Evolutionary conservation across 768 basidiomycete genomes (phyloP).

Genomic region (Aureoboletus auriporus): DNA sequence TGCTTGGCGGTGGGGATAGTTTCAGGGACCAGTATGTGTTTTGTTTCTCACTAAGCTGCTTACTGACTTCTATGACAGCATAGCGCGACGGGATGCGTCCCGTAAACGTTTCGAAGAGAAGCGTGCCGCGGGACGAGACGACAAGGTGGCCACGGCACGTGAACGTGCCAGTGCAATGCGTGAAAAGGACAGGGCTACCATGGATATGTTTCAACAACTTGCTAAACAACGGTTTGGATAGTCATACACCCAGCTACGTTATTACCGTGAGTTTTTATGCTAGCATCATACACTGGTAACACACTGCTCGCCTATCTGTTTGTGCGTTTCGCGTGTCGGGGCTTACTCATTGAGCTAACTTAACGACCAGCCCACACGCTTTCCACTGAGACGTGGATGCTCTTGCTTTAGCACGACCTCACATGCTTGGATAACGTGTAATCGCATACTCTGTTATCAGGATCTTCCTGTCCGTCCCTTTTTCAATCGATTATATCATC

Average conservation of each 20-base stretch:
- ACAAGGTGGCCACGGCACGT: constrained; percentile 45
- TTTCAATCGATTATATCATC: no score
- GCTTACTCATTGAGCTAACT: neutral
- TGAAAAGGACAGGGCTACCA: constrained; percentile 86
- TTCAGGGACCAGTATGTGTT: constrained; percentile 69
- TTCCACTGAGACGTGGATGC: neutral
- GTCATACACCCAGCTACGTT: constrained; percentile 14
- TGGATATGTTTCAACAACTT: constrained; percentile 94
- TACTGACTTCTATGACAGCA: constrained; percentile 38
- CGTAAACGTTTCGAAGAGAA: constrained; percentile 59
- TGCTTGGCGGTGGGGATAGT: constrained; percentile 81
- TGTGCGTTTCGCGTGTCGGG: neutral
- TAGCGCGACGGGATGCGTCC: constrained; percentile 73
- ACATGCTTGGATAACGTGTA: neutral
- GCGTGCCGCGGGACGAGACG: constrained; percentile 37
- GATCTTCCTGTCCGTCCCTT: constrained; percentile 6
- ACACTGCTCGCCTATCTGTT: neutral
- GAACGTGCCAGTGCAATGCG: constrained; percentile 62
- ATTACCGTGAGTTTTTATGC: constrained; percentile 13
- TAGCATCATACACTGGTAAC: neutral
- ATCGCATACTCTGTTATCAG: constrained; percentile 40
- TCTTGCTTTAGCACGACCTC: neutral
- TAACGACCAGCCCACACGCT: neutral
- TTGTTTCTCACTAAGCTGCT: neutral
- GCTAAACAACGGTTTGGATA: constrained; percentile 87